Evolutionary conservation across 2,329 filamentous ascomycete genomes (phyloP).

Genomic region (Lizonia empirigonia): DNA sequence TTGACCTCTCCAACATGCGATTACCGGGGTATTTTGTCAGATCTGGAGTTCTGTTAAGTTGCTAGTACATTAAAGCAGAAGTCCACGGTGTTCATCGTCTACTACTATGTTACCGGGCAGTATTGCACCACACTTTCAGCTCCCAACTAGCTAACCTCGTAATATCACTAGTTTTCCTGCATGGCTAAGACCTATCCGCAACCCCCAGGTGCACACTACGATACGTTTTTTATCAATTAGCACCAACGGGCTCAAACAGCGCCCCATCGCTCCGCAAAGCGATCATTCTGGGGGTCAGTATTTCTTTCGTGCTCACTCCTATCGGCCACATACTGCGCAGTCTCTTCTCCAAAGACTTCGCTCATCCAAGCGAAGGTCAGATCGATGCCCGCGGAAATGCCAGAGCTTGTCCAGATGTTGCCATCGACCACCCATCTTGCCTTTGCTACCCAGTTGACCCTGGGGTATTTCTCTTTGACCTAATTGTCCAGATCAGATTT

Average conservation of each 20-base stretch:
- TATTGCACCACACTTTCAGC: no score
- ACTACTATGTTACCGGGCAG: no score
- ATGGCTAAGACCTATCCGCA: no score
- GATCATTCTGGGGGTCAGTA: conserved; percentile 57
- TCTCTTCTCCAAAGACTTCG: conserved; percentile 59
- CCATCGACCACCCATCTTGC: conserved; percentile 70
- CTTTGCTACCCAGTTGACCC: conserved; percentile 64
- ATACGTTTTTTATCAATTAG: not conserved
- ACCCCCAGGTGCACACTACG: no score
- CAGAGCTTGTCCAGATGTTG: conserved; percentile 70
- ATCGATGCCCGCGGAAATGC: conserved; percentile 68
- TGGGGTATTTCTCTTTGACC: conserved; percentile 55
- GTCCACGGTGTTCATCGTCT: no score
- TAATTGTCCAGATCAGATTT: conserved; percentile 7
- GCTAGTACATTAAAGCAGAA: no score
- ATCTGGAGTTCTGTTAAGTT: no score
- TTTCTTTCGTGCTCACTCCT: conserved; percentile 65
- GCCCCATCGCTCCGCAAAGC: conserved; percentile 57
- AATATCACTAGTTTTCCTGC: no score
- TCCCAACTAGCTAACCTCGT: no score
- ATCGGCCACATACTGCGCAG: conserved; percentile 57
- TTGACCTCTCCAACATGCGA: no score
- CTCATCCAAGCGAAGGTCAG: conserved; percentile 63
- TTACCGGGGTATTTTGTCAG: no score
- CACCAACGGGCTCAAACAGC: conserved; percentile 15